Evolutionary conservation across 1,284 basidiomycete genomes (phyloP), one percentile per base, ranked within the genome.

Genomic region (Pascua guehoae): DNA sequence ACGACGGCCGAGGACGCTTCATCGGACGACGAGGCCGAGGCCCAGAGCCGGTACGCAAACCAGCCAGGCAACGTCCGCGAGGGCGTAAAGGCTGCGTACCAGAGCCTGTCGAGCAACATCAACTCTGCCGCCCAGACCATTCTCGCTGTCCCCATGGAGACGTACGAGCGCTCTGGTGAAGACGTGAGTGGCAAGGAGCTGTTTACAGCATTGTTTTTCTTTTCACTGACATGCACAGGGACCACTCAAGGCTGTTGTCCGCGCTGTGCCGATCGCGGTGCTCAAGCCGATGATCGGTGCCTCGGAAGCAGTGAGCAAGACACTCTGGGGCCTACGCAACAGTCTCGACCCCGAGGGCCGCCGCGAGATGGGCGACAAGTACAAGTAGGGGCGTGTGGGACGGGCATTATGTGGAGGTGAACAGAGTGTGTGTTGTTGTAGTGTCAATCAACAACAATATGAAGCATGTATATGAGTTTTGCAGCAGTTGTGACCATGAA

Each of bases 61-160:
- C 94, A 97, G 71, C 95, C 96, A 1, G 78, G 78, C 24, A 86
- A 89, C 67, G 82, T 96, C 49, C 84, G 80, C 64, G 89, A 96
- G 68, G 95, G 95, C 12, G 81, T 98, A n/a, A 85, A 89, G 61
- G 87, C 86, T 1, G 95, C 94, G 15, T 96, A 97, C 76, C 84
- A 81, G 68, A 92, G 89, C 66, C 75, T 98, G 65, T 85, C 84
- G 57, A 85, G 79, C 66, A 96, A 96, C 75, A 74, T 98, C 56
- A 89, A 88, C 63, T 89, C 88, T 38, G 95, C 95, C 4, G 96
- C 95, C 12, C 95, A 98, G 78, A 98, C 96, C 0, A 98, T 98
- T 63, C 82, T 98, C 37, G 95, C 96, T 0, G 91, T 98, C 1
- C 95, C 95, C 0, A 98, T 98, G 93, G 96, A 98, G 74, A 92